Evolutionary conservation across 768 basidiomycete species (phyloP).

Genomic region (Lactarius deliciosus): DNA sequence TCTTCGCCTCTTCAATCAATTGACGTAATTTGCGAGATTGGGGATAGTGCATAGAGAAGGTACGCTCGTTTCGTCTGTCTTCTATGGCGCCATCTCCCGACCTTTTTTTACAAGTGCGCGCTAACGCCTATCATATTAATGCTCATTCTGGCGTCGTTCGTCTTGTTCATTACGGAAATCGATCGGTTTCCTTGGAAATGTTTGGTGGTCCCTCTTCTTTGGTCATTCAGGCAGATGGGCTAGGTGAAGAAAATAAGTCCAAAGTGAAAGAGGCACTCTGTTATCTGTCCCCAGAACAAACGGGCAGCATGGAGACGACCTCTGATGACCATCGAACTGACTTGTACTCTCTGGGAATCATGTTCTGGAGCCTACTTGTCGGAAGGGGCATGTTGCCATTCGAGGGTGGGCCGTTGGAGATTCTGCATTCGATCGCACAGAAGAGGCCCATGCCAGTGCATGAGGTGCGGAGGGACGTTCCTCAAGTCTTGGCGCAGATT

Average conservation of each 20-base stretch:
- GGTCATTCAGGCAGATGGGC: slow-evolving; percentile 50
- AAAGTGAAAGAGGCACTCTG: slow-evolving; percentile 75
- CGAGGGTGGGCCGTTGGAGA: slow-evolving; percentile 50
- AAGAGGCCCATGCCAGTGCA: slow-evolving; percentile 74
- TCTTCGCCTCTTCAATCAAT: slow-evolving; percentile 16
- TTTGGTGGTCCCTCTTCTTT: slow-evolving; percentile 71
- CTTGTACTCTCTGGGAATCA: slow-evolving; percentile 68
- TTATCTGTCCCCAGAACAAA: slow-evolving; percentile 76
- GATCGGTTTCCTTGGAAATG: slow-evolving; percentile 67
- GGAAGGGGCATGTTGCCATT: slow-evolving; percentile 50
- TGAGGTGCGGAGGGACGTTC: slow-evolving; percentile 70
- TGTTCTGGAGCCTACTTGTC: slow-evolving; percentile 75
- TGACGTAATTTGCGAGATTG: slow-evolving; percentile 37
- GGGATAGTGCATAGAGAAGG: slow-evolving; percentile 72
- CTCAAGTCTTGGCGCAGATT: slow-evolving; percentile 66
- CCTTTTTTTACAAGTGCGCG: slow-evolving; percentile 49
- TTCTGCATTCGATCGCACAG: slow-evolving; percentile 69
- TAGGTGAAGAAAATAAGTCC: slow-evolving; percentile 60
- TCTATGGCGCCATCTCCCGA: background rate
- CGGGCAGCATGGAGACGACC: slow-evolving; percentile 69
- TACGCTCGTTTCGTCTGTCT: slow-evolving; percentile 28
- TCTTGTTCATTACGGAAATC: slow-evolving; percentile 73
- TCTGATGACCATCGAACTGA: slow-evolving; percentile 74
- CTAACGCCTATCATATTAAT: slow-evolving; percentile 74
- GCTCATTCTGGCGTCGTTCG: slow-evolving; percentile 67